Conservation (phyloP, 371 early-diverging fungal species). For the Mucor sp. region DNA sequence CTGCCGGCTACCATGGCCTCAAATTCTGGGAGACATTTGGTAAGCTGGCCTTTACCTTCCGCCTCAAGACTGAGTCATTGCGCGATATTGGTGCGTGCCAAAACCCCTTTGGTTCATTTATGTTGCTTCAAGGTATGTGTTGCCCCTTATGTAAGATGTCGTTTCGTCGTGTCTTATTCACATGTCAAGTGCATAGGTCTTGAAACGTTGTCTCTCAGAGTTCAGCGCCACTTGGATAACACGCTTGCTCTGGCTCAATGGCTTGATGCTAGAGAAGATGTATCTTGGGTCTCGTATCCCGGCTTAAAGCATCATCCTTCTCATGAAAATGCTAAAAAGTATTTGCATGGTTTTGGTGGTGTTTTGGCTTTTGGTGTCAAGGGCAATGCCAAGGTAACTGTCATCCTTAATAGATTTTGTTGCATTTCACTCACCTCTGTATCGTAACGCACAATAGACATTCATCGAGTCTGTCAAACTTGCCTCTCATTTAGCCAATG, state of each 20-base stretch:
- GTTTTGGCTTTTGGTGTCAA: constrained; percentile 85
- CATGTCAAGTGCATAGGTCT: constrained; percentile 36
- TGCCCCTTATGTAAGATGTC: not conserved
- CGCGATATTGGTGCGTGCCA: constrained; percentile 82
- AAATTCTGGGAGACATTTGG: constrained; percentile 84
- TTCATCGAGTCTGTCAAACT: constrained; percentile 79
- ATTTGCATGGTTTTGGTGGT: constrained; percentile 83
- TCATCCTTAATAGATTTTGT: not conserved
- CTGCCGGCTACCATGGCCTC: constrained; percentile 83
- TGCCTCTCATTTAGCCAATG: constrained; percentile 86
- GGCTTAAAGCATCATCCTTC: constrained; percentile 76
- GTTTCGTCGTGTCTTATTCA: not conserved
- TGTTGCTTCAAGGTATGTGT: constrained; percentile 72
- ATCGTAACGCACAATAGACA: constrained; percentile 10
- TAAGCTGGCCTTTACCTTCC: constrained; percentile 71
- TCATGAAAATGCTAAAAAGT: constrained; percentile 77
- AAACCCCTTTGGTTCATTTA: constrained; percentile 86
- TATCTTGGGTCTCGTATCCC: constrained; percentile 79
- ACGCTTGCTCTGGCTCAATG: constrained; percentile 78
- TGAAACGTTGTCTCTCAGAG: constrained; percentile 87
- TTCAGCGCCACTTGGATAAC: constrained; percentile 83
- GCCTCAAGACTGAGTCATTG: constrained; percentile 78
- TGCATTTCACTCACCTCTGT: not conserved
- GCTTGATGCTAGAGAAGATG: constrained; percentile 70
- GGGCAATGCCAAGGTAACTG: constrained; percentile 51